These are phyloP conservation scores for Suillus discolor DNA, from an alignment of 768 basidiomycete genomes.

Conservation along the genomic window DNA sequence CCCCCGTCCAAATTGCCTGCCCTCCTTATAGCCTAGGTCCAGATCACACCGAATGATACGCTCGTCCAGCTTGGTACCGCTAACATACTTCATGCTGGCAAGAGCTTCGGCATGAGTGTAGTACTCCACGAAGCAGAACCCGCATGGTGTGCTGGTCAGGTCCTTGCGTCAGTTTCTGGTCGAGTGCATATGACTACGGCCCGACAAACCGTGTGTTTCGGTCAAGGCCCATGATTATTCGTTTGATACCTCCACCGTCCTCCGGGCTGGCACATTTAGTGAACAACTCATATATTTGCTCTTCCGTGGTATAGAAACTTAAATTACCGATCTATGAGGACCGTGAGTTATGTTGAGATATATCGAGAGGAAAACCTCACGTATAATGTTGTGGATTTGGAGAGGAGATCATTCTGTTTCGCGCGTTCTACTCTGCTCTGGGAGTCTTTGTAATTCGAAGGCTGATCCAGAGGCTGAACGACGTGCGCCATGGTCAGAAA, in stretches of 20 bases:
- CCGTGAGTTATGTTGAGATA: slow-evolving; percentile 22
- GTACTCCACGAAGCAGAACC: slow-evolving; percentile 96
- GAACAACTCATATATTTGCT: slow-evolving; percentile 94
- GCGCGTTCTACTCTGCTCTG: slow-evolving; percentile 79
- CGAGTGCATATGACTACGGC: neutral
- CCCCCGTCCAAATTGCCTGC: slow-evolving; percentile 95
- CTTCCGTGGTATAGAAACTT: slow-evolving; percentile 94
- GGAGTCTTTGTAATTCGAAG: slow-evolving; percentile 97
- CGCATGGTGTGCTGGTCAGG: slow-evolving; percentile 76
- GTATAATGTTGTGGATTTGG: slow-evolving; percentile 88
- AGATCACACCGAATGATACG: slow-evolving; percentile 97
- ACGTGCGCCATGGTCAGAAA: slow-evolving; percentile 75
- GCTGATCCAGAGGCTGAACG: slow-evolving; percentile 83
- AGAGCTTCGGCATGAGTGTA: slow-evolving; percentile 94
- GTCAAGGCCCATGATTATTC: slow-evolving; percentile 95
- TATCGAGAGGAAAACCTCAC: slow-evolving; percentile 49
- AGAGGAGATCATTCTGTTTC: slow-evolving; percentile 77
- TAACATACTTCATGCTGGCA: slow-evolving; percentile 90
- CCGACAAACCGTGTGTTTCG: slow-evolving; percentile 73
- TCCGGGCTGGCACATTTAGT: slow-evolving; percentile 87
- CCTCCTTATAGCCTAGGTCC: slow-evolving; percentile 95
- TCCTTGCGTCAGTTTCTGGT: slow-evolving; percentile 11
- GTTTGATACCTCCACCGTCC: slow-evolving; percentile 88
- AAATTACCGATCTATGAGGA: slow-evolving; percentile 77
- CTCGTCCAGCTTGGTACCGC: slow-evolving; percentile 98